Conservation (phyloP, 2,329 filamentous ascomycete genomes). For the Volutella citrinella region DNA sequence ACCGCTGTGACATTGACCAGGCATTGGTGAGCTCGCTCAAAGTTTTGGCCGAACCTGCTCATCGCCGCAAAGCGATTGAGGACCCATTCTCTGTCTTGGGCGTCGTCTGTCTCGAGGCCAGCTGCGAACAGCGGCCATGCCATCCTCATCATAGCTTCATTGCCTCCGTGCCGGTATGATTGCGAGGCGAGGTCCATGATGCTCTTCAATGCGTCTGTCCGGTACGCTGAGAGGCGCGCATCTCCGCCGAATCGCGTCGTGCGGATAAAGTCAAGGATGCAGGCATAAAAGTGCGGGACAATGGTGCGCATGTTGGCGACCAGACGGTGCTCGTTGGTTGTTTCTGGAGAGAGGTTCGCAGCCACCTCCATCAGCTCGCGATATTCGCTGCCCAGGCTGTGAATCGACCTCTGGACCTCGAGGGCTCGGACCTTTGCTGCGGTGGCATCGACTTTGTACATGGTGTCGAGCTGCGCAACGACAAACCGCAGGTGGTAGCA, state of each 20-base stretch:
- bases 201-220: not conserved
- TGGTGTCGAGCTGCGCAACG: constrained; percentile 23
- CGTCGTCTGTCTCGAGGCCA: constrained; percentile 31
- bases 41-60: constrained; percentile 28
- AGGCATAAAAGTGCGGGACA: constrained; percentile 31
- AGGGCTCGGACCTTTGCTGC: constrained; percentile 14
- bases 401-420: constrained; percentile 17
- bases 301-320: constrained; percentile 32
- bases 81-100: constrained; percentile 31
- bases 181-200: constrained; percentile 29
- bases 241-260: no score
- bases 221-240: no score
- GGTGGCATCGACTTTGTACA: constrained; percentile 10
- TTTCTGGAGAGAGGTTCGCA: constrained; percentile 15
- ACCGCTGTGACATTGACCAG: no score
- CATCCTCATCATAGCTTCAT: constrained; percentile 27
- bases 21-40: constrained; percentile 28
- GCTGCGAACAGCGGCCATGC: constrained; percentile 33
- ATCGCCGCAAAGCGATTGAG: constrained; percentile 28
- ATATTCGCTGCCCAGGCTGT: constrained; percentile 15
- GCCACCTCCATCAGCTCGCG: constrained; percentile 24
- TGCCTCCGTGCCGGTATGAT: constrained; percentile 27
- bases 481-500: constrained; percentile 29
- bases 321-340: constrained; percentile 25
- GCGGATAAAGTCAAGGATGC: constrained; percentile 23